Evolutionary conservation across 768 basidiomycete genomes (phyloP), one percentile per base, ranked within the genome.

Genomic region (Mycena sanguinolenta): DNA sequence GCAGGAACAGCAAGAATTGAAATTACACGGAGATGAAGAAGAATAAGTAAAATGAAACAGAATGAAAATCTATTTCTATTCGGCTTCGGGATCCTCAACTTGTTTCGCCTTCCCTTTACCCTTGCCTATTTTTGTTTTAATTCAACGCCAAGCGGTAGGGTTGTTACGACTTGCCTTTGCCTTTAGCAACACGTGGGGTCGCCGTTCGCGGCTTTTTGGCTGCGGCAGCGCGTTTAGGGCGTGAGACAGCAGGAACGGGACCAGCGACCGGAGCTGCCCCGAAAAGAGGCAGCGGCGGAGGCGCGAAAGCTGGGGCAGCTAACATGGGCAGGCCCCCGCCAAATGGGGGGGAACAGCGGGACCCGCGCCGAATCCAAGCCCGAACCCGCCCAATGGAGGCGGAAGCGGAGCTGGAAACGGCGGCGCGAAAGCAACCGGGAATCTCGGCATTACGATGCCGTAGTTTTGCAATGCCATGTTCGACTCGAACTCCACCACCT

Each of bases 401-500:
- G n/a, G n/a, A n/a, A n/a, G n/a, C n/a, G n/a, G n/a, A n/a, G n/a
- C n/a, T n/a, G n/a, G n/a, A n/a, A n/a, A n/a, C n/a, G n/a, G n/a
- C n/a, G n/a, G n/a, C n/a, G 39, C 39, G 39, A 39, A 14, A 39
- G 13, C 39, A 10, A 3, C 39, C 39, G 39, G 39, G 3, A 49
- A 21, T 25, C 32, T 27, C 28, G 28, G 28, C 8, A 12, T 17
- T 21, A 23, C 13, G 34, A n/a, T 34, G 32, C 46, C 58, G 10
- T 59, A 59, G 42, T 44, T 30, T 3, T 28, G 30, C 42, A 54
- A 8, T 30, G 44, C 57, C 39, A 28, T 27, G 25, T 38, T n/a
- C 19, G 9, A 25, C 49, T 69, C 61, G 9, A 69, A 69, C 23
- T 69, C 67, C 55, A 69, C 67, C 49, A 69, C 67, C 67, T 69